Evolutionary conservation across 2,329 filamentous ascomycete species (phyloP).

Genomic region (Harringtonia lauricola): DNA sequence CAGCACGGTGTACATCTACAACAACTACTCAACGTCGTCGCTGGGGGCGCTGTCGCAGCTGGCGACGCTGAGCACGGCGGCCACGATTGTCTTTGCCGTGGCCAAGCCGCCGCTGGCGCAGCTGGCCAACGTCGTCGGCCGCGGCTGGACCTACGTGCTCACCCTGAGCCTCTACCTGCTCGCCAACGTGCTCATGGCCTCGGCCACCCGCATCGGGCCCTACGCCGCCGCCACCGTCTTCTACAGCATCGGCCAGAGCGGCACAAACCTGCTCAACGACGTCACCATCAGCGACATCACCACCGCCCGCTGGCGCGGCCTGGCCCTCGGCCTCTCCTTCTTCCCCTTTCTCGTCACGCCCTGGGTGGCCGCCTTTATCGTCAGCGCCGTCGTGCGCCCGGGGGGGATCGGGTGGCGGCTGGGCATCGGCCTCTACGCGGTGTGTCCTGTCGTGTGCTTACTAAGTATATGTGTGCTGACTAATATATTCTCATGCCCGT

Average conservation of each 20-base stretch:
- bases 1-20: constrained; percentile 17
- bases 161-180: constrained; percentile 42
- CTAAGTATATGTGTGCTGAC: no score
- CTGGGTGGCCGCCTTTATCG: constrained; percentile 41
- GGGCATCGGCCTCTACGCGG: constrained; percentile 30
- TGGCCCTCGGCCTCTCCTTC: constrained; percentile 35
- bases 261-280: constrained; percentile 41
- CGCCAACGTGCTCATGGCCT: constrained; percentile 47
- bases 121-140: constrained; percentile 49
- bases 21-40: constrained; percentile 21
- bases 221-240: constrained; percentile 45
- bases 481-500: constrained; percentile 36
- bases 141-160: constrained; percentile 48
- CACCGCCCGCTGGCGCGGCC: constrained; percentile 36
- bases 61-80: constrained; percentile 19
- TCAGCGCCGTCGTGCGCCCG: constrained; percentile 17
- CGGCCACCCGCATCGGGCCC: constrained; percentile 37
- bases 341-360: constrained; percentile 44
- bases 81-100: constrained; percentile 33
- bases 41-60: constrained; percentile 20
- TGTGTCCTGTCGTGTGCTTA: no score
- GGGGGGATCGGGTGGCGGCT: constrained; percentile 37
- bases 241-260: constrained; percentile 46
- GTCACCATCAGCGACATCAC: constrained; percentile 56
- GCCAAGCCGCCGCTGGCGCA: constrained; percentile 52